These are phyloP conservation scores for Thermothielavioides terrestris DNA, from an alignment of 495 filamentous ascomycete genomes.

Conservation along the genomic window DNA sequence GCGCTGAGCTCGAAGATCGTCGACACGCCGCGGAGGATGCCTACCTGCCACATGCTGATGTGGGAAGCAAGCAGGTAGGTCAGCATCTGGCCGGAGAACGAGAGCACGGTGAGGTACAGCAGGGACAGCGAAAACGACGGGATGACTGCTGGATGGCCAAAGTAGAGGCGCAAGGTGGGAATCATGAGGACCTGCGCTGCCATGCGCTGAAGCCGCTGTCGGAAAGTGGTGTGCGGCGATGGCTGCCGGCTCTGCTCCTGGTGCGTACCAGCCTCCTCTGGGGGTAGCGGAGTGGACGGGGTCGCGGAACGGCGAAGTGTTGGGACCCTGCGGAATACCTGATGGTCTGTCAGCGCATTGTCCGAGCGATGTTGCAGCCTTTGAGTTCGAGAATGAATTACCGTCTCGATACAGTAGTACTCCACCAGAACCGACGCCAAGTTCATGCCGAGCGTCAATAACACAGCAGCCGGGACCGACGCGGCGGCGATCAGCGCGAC, in stretches of 20 bases:
- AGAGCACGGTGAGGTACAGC: slow-evolving; percentile 52
- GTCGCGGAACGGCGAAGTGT: no score
- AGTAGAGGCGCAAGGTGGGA: no score
- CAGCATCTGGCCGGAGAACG: slow-evolving; percentile 51
- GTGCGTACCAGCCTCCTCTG: no score
- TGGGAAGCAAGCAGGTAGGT: slow-evolving; percentile 46
- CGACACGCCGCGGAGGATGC: slow-evolving; percentile 29
- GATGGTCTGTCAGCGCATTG: neutral
- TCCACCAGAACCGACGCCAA: slow-evolving; percentile 40
- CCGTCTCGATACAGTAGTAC: slow-evolving; percentile 50
- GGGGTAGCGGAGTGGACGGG: no score
- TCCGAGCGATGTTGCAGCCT: no score
- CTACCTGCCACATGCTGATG: slow-evolving; percentile 30
- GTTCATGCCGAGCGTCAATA: slow-evolving; percentile 31
- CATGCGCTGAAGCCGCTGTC: no score
- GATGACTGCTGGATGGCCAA: slow-evolving; percentile 37
- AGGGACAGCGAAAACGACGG: slow-evolving; percentile 48
- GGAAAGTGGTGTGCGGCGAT: slow-evolving; percentile 15
- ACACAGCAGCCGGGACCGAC: slow-evolving; percentile 31
- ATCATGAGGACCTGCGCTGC: no score
- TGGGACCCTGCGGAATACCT: slow-evolving; percentile 5
- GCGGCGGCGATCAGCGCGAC: slow-evolving; percentile 39
- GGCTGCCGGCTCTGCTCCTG: neutral
- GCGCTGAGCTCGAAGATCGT: slow-evolving; percentile 39
- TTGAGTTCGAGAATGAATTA: no score